Conservation (phyloP, 2,329 filamentous ascomycete species). For the Aspergillus thermomutatus region DNA sequence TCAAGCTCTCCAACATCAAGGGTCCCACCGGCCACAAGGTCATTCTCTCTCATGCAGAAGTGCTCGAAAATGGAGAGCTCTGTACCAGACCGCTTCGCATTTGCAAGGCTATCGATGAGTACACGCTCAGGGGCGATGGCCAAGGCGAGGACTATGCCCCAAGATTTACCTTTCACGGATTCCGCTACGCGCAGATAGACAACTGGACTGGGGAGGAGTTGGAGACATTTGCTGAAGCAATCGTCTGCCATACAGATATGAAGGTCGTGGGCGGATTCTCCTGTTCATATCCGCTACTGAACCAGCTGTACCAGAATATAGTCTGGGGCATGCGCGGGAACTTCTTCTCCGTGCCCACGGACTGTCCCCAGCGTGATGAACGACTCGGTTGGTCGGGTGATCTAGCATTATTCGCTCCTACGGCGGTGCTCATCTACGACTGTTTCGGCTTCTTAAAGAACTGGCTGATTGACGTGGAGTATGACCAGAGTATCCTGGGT, state of each 20-base stretch:
- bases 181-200: constrained; percentile 50
- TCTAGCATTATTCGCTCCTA: constrained; percentile 49
- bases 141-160: constrained; percentile 41
- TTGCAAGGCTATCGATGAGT: constrained; percentile 9
- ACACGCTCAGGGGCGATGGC: constrained; percentile 5
- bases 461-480: constrained; percentile 50
- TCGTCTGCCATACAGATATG: constrained; percentile 53
- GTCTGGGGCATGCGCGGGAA: constrained; percentile 59
- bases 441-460: constrained; percentile 48
- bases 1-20: constrained; percentile 34
- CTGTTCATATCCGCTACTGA: constrained; percentile 49
- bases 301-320: constrained; percentile 53
- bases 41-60: constrained; percentile 43
- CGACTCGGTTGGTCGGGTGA: constrained; percentile 55
- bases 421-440: constrained; percentile 54
- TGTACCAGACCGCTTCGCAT: constrained; percentile 35
- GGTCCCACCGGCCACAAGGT: constrained; percentile 17
- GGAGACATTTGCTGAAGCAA: constrained; percentile 24
- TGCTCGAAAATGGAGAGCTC: constrained; percentile 43
- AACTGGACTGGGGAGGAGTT: constrained; percentile 37
- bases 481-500: constrained; percentile 21
- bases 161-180: constrained; percentile 51
- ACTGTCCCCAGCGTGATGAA: constrained; percentile 57
- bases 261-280: constrained; percentile 46
- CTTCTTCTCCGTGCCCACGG: constrained; percentile 56